Base-by-base conservation (phyloP, 2,329 filamentous ascomycete genomes). In the Eutypa lata region DNA sequence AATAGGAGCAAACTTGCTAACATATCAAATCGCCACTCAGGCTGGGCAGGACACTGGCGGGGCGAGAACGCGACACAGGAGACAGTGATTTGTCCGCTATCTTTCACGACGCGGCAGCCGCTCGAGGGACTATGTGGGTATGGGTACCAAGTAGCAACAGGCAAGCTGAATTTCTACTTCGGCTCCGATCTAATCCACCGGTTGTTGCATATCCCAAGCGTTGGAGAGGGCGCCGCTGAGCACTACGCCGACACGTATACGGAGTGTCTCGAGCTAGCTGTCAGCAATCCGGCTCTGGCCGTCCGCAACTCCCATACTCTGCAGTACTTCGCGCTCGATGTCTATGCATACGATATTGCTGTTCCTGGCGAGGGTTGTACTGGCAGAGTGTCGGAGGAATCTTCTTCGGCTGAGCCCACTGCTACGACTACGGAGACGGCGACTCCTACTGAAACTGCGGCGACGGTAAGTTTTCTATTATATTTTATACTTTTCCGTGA, bases 241-340 rank as follows among this genome's bases (percentile, higher is more conserved):
- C 85, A 89, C 70, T 87, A 78, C 59, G 76, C 82, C 7, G 82
- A 84, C 48, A 75, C 75, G 47, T 87, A 87, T 64, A 68, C 73
- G 2, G 79, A 76, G 2, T 77, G 79, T 2, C 48, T 86, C 1
- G 74, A 75, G 13, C 72, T 84, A 22, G 82, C 84, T 0, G 67
- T 72, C 56, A 58, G 63, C 11, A 70, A 76, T 7, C 76, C 80
- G 7, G 69, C 73, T 4, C 74, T 76, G 24, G 72, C 77, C 2
- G 78, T 73, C 3, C 71, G 77, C 26, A 85, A 89, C 68, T 84
- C 79, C 31, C 78, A 87, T 57, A 77, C 79, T 0, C 73, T 89
- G 42, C 83, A 87, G 68, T 87, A 85, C 67, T 89, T 90, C 65
- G 86, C 87, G 4, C 77, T 87, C 7, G 84, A 88, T 53, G 83